Evolutionary conservation across 331 rosid species (phyloP).

Genomic region (Malus hybrid): DNA sequence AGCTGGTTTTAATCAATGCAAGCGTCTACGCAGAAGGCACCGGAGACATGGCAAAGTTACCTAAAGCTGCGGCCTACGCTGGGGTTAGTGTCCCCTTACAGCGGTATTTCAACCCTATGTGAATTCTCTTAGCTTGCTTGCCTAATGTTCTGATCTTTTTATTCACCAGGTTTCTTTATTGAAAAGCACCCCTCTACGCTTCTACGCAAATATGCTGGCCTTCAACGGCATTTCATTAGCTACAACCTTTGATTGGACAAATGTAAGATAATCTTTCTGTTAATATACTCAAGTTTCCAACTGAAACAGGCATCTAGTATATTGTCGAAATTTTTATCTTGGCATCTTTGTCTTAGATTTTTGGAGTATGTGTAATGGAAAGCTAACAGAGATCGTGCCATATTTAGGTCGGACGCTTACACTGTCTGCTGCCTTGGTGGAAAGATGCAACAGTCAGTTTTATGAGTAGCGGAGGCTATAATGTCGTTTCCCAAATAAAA

Average conservation of each 20-base stretch:
- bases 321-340: neutral
- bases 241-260: conserved; percentile 48
- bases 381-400: neutral
- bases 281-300: neutral
- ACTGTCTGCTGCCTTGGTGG: conserved; percentile 57
- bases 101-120: neutral
- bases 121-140: neutral
- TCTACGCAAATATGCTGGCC: conserved; percentile 34
- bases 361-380: neutral
- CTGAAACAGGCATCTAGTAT: neutral
- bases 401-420: conserved; percentile 48
- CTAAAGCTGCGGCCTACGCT: conserved; percentile 32
- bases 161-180: conserved; percentile 38
- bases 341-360: neutral
- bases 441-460: conserved; percentile 41
- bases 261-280: conserved; percentile 22
- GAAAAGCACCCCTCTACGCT: conserved; percentile 42
- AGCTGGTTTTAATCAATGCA: conserved; percentile 51
- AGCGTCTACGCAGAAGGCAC: conserved; percentile 45
- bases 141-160: neutral
- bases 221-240: conserved; percentile 35
- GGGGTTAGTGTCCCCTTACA: conserved; percentile 26
- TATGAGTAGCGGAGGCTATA: conserved; percentile 47
- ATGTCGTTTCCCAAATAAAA: conserved; percentile 33
- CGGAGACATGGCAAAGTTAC: conserved; percentile 27